Evolutionary conservation across 31 red algal genomes (phyloP).

Genomic region (Porphyra umbilicalis): DNA sequence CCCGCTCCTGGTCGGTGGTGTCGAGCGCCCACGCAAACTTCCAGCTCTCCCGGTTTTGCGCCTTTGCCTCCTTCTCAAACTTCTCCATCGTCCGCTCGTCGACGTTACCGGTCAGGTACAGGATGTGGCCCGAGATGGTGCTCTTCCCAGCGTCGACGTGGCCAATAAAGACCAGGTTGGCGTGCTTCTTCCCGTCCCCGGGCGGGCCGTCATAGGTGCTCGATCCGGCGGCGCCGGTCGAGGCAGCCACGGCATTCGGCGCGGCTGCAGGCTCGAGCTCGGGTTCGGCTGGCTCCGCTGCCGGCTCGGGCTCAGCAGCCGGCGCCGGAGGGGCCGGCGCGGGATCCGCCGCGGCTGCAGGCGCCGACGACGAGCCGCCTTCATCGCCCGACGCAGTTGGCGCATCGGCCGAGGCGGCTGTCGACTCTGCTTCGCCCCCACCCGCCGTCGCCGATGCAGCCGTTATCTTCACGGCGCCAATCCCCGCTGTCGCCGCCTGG

Average conservation of each 20-base stretch:
- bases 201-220: not conserved
- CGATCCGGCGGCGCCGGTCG: not conserved
- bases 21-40: slow-evolving; percentile 94
- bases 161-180: slow-evolving; percentile 90
- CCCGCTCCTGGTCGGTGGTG: slow-evolving; percentile 82
- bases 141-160: slow-evolving; percentile 97
- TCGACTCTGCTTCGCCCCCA: not conserved
- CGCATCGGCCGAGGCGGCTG: not conserved
- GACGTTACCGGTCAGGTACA: slow-evolving; percentile 89
- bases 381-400: not conserved
- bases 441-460: not conserved
- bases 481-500: not conserved
- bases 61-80: slow-evolving; percentile 94
- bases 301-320: not conserved
- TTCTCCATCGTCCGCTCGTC: slow-evolving; percentile 97
- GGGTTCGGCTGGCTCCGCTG: too few relatives aligned
- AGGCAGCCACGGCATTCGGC: too few relatives aligned
- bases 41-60: slow-evolving; percentile 88
- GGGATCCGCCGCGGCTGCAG: not conserved
- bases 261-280: too few relatives aligned
- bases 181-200: slow-evolving; percentile 49
- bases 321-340: not conserved
- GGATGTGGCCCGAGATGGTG: slow-evolving; percentile 89
- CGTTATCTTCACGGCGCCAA: not conserved
- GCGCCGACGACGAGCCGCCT: not conserved